A percentile compares a stretch with the other conserved stretches of the same genome.
Conservation (phyloP, 371 early-diverging fungal genomes). For the Rhizoclosmatium hyalinum region DNA sequence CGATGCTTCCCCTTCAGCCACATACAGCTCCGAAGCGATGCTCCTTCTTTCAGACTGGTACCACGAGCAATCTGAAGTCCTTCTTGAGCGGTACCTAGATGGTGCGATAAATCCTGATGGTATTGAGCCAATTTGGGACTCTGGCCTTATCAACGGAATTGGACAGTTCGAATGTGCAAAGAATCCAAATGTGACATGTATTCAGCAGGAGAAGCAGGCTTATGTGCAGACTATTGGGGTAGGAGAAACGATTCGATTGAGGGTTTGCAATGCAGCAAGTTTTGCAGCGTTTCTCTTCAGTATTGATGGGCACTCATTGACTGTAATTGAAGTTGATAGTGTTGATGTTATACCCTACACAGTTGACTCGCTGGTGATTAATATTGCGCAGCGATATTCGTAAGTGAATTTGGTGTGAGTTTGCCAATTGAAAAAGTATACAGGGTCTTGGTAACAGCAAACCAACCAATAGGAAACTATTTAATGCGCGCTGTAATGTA, state of each 20-base stretch:
- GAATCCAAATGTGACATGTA: not conserved
- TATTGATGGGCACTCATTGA: slow-evolving; percentile 77
- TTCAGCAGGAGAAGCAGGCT: not conserved
- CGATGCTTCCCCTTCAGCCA: slow-evolving; percentile 32
- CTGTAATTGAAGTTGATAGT: slow-evolving; percentile 85
- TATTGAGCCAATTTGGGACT: slow-evolving; percentile 66
- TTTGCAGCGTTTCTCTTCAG: slow-evolving; percentile 75
- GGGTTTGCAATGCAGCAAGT: slow-evolving; percentile 78
- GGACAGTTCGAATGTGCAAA: slow-evolving; percentile 28
- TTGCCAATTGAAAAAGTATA: not conserved
- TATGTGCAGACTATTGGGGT: not conserved
- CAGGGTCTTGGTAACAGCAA: slow-evolving; percentile 21
- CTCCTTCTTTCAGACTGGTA: slow-evolving; percentile 72
- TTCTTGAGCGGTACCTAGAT: slow-evolving; percentile 55
- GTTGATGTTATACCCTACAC: slow-evolving; percentile 57
- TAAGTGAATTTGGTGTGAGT: not conserved
- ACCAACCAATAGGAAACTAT: slow-evolving; percentile 2
- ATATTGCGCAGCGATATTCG: slow-evolving; percentile 45
- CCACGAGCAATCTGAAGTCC: slow-evolving; percentile 53
- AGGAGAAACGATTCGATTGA: slow-evolving; percentile 45
- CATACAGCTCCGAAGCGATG: slow-evolving; percentile 71
- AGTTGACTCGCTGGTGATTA: slow-evolving; percentile 35
- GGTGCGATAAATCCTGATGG: slow-evolving; percentile 65
- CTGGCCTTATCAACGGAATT: slow-evolving; percentile 33
- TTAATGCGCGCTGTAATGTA: slow-evolving; percentile 30